Evolutionary conservation across 73 alveolate genomes (phyloP), one percentile per base, ranked within the genome.

Genomic region (Symbiodinium natans): DNA sequence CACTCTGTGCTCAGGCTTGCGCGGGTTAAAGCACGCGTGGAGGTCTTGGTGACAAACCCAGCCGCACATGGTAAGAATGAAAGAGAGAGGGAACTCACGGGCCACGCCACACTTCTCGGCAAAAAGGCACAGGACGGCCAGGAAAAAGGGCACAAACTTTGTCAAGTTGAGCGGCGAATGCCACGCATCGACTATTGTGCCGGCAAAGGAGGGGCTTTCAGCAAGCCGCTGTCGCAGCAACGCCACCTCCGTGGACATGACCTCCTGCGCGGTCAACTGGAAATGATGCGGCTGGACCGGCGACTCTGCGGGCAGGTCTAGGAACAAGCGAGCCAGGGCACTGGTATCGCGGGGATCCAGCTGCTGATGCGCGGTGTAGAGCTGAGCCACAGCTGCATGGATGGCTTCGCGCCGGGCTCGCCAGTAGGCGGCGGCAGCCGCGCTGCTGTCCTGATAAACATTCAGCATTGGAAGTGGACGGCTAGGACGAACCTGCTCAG

Each of bases 1-100:
- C 15, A 39, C 85, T 27, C 63, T 56, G 39, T 88, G 95, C 73
- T 88, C 95, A 23, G 95, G 95, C 48, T 68, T 38, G 25, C 23
- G 71, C 5, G 86, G 86, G 48, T 38, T 88, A 27, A 59, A 59
- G 1, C 11, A 27, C 34, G 34, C 77, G 34, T 59, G 77, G 34
- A 59, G 31, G 27, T 59, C 8, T 9, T 33, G 77, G 31, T 59
- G 77, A 17, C 36, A 59, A 11, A 59, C 23, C 77, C 77, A 59
- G 34, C 77, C 38, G n/a, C 34, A n/a, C 77, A 59, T 59, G 7
- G 77, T 59, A 33, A 59, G 77, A 11, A 27, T 11, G 77, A 59
- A 33, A 11, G 77, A n/a, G 77, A 11, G 11, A 19, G 77, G 77
- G 23, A 59, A 59, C 31, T 59, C 77, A 9, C 34, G 38, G 34